A percentile compares a stretch with the other conserved stretches of the same genome.
phyloP scores from a whole-genome alignment of 176 grass and related monocot genomes.

The Poa annua region DNA sequence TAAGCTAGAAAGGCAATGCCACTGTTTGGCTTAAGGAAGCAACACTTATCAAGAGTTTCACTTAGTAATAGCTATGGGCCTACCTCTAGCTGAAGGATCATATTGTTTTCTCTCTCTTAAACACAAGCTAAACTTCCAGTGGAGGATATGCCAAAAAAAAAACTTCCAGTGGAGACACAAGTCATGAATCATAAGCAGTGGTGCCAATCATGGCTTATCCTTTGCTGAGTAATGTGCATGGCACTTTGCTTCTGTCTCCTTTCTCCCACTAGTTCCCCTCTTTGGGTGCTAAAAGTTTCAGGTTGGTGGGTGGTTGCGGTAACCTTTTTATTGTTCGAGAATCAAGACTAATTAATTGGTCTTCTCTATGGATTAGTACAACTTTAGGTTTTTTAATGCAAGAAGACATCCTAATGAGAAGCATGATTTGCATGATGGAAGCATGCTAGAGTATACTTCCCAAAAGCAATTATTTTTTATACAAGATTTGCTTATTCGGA shows the following conservation, averaged over 20 bases:
- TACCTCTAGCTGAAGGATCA: constrained; percentile 14
- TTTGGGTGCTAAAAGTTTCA: constrained; percentile 50
- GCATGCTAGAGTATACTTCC: not conserved
- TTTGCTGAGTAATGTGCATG: constrained; percentile 42
- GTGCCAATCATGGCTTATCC: not conserved
- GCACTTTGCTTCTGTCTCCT: constrained; percentile 21
- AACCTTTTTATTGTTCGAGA: constrained; percentile 1
- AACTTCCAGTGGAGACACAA: constrained; percentile 27
- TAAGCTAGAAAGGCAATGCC: constrained; percentile 13
- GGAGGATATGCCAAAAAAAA: no score
- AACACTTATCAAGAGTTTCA: constrained; percentile 41
- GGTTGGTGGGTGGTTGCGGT: constrained; percentile 37
- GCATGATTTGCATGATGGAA: constrained; percentile 38
- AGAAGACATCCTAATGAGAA: constrained; percentile 16
- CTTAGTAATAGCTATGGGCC: not conserved
- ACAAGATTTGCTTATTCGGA: not conserved
- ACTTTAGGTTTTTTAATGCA: constrained; percentile 19
- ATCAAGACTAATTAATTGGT: constrained; percentile 33
- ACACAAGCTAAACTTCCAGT: constrained; percentile 15
- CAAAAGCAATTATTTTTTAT: not conserved
- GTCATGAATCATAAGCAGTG: not conserved
- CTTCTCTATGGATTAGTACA: constrained; percentile 30
- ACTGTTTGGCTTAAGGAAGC: constrained; percentile 51
- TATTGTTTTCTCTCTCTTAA: not conserved
- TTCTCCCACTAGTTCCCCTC: constrained; percentile 43